Conservation (phyloP, 768 basidiomycete species). For the Dioszegia crocea region DNA sequence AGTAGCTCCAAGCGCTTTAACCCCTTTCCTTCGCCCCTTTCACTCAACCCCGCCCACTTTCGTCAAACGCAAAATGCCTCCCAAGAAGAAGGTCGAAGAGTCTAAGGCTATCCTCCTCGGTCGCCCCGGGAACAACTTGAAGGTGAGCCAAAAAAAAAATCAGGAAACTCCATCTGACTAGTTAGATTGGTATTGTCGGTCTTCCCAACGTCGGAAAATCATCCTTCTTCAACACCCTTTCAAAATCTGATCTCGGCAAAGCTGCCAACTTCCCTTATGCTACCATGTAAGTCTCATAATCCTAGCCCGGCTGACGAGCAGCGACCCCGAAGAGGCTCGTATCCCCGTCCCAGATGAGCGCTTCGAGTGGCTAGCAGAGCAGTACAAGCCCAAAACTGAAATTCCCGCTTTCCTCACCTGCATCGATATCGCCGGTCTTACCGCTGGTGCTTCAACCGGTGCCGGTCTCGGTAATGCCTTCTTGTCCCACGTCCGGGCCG, state of each 20-base stretch:
- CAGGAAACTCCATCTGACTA: neutral
- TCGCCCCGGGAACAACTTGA: conserved; percentile 87
- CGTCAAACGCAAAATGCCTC: conserved; percentile 67
- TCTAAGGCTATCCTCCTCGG: conserved; percentile 88
- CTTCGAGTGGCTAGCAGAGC: conserved; percentile 87
- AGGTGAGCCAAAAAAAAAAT: conserved; percentile 21
- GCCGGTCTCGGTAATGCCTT: conserved; percentile 97
- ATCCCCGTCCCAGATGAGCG: conserved; percentile 90
- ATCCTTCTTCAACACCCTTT: conserved; percentile 97
- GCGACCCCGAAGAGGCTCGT: conserved; percentile 85
- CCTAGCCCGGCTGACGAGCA: conserved; percentile 56
- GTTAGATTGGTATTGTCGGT: conserved; percentile 91
- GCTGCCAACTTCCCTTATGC: conserved; percentile 94
- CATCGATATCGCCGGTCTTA: conserved; percentile 97
- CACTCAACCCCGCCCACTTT: conserved; percentile 7
- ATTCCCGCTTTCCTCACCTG: conserved; percentile 94
- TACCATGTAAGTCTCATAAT: conserved; percentile 39
- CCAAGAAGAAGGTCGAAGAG: conserved; percentile 70
- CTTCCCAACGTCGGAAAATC: conserved; percentile 97
- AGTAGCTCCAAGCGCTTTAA: neutral
- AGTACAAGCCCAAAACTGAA: conserved; percentile 81
- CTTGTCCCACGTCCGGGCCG: conserved; percentile 93
- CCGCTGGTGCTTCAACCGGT: conserved; percentile 96
- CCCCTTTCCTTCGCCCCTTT: neutral
- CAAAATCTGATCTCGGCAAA: conserved; percentile 75